These are phyloP conservation scores for Selenicereus undatus DNA, from an alignment of 148 eudicot species.

Conservation along the genomic window DNA sequence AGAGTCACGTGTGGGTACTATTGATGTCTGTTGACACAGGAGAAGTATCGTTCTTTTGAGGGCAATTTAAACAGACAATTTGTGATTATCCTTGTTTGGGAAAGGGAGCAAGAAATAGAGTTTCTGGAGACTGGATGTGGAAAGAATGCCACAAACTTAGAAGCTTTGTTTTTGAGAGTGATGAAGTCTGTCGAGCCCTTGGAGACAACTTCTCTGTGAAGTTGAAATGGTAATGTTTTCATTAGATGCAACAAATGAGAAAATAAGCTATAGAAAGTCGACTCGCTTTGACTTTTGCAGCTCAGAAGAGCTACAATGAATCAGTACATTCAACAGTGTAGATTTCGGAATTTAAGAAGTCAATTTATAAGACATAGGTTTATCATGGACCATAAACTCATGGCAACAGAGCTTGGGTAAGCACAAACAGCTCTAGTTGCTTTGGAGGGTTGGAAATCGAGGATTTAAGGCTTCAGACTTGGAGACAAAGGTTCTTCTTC, in stretches of 20 bases:
- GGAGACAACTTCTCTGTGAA: background rate
- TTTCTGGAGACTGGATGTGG: background rate
- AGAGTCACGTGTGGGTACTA: slow-evolving; percentile 2
- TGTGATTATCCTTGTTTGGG: background rate
- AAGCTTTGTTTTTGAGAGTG: background rate
- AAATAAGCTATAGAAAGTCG: background rate
- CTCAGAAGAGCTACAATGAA: background rate
- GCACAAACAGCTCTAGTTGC: background rate
- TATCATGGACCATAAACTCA: background rate
- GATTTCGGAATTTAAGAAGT: background rate
- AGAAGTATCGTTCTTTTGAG: background rate
- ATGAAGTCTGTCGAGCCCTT: background rate
- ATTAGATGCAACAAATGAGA: background rate
- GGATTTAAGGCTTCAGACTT: too few relatives aligned
- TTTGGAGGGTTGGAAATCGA: background rate
- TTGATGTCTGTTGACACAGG: background rate
- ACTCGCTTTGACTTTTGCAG: background rate
- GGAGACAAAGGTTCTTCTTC: background rate
- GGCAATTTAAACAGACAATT: background rate
- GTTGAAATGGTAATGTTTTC: background rate
- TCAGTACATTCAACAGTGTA: background rate
- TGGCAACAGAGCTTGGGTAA: background rate
- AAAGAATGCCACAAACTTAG: background rate
- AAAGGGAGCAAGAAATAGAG: slow-evolving; percentile 6
- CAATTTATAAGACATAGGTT: background rate